These are phyloP conservation scores for Aspergillus costaricaensis DNA, from an alignment of 2,329 filamentous ascomycete species.

Conservation along the genomic window DNA sequence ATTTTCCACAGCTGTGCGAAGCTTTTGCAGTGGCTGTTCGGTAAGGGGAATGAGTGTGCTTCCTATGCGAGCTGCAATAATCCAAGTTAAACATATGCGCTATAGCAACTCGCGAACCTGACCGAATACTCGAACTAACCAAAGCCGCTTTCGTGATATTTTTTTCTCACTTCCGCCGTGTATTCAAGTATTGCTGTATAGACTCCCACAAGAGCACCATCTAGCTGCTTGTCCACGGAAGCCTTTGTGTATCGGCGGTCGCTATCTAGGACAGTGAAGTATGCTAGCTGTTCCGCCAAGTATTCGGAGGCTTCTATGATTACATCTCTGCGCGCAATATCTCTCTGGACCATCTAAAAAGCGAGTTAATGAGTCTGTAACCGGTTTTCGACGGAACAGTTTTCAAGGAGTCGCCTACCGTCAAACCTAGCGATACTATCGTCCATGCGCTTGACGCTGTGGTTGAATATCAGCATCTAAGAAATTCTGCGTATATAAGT, in stretches of 20 bases:
- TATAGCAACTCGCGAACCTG: too few species aligned
- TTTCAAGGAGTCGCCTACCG: background rate
- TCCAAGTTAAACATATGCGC: too few species aligned
- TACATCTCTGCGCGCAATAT: background rate
- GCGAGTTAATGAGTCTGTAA: background rate
- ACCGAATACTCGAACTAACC: too few species aligned
- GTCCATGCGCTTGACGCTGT: background rate
- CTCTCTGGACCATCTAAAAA: background rate
- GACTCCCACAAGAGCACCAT: background rate
- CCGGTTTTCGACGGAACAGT: background rate
- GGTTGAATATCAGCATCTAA: background rate
- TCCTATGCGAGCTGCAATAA: background rate
- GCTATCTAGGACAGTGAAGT: background rate
- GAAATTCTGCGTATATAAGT: background rate
- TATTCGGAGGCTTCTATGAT: conserved; percentile 2
- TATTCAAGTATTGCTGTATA: background rate
- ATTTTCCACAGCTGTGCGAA: background rate
- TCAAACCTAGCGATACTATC: background rate
- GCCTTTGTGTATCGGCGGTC: background rate
- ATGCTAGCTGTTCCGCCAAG: background rate
- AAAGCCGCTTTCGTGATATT: background rate
- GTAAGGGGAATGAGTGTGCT: background rate
- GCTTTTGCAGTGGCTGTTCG: background rate
- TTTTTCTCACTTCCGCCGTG: background rate
- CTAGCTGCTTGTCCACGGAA: background rate